Evolutionary conservation across 1,139 yeast genomes (phyloP).

Genomic region (Candida sanyaensis): DNA sequence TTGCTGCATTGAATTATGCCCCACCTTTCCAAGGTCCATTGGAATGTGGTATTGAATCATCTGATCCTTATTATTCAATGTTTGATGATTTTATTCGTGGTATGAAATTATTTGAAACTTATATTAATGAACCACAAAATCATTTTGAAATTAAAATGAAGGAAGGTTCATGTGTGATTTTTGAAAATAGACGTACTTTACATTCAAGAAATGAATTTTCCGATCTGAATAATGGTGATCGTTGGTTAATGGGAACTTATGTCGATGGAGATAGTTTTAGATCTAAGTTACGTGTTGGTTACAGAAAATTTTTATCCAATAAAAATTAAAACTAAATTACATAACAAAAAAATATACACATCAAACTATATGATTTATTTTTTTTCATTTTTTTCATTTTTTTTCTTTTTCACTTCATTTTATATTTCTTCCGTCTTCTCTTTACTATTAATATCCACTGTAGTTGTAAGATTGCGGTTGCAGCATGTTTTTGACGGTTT

Average conservation of each 20-base stretch:
- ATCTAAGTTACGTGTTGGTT: slow-evolving; percentile 52
- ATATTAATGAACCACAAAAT: slow-evolving; percentile 55
- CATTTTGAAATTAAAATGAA: slow-evolving; percentile 58
- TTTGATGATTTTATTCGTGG: slow-evolving; percentile 58
- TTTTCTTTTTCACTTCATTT: too few species aligned
- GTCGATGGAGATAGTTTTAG: slow-evolving; percentile 72
- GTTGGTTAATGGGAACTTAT: slow-evolving; percentile 83
- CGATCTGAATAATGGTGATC: slow-evolving; percentile 49
- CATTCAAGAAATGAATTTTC: slow-evolving; percentile 70
- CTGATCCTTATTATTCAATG: slow-evolving; percentile 18
- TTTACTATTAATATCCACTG: slow-evolving; percentile 6
- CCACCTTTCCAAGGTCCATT: slow-evolving; percentile 89
- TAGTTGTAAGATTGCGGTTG: slow-evolving; percentile 4
- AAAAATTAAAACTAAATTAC: slow-evolving; percentile 5
- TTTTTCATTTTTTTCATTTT: too few species aligned
- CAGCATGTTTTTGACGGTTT: slow-evolving; percentile 38
- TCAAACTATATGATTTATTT: too few species aligned
- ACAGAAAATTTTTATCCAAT: slow-evolving; percentile 12
- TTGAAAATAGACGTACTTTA: slow-evolving; percentile 71
- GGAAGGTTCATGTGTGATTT: slow-evolving; percentile 67
- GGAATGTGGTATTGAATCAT: slow-evolving; percentile 51
- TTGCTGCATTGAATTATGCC: slow-evolving; percentile 69
- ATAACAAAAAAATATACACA: slow-evolving; percentile 5
- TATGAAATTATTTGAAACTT: slow-evolving; percentile 57
- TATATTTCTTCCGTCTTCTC: too few species aligned